phyloP scores from a whole-genome alignment of 345 rosid species.

The Lepidium sativum region DNA sequence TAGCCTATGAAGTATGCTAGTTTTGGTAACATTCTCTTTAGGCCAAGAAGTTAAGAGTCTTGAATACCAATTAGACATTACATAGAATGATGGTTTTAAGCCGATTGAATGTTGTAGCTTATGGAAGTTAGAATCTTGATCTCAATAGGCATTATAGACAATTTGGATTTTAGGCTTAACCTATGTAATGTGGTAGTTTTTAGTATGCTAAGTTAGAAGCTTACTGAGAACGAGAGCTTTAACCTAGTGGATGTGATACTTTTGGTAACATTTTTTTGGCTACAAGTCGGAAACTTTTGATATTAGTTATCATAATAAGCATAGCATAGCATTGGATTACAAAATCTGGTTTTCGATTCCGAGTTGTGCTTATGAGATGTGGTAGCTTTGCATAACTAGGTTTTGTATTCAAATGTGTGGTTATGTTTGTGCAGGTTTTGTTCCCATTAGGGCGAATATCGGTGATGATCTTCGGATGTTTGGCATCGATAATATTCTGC shows the following conservation, averaged over 20 bases:
- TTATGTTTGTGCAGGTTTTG: constrained; percentile 37
- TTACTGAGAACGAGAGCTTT: not conserved
- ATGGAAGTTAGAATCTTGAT: not conserved
- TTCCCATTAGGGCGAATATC: constrained; percentile 58
- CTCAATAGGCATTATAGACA: too few species aligned
- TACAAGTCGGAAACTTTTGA: not conserved
- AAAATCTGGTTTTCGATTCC: not conserved
- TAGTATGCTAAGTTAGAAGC: not conserved
- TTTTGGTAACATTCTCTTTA: not conserved
- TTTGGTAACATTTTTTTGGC: not conserved
- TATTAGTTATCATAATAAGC: not conserved
- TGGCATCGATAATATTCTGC: constrained; percentile 68
- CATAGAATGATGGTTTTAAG: not conserved
- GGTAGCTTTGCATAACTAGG: constrained; percentile 9
- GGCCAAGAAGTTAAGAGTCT: not conserved
- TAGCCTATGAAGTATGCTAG: not conserved
- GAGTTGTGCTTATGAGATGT: not conserved
- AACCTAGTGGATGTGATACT: not conserved
- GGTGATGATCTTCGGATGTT: constrained; percentile 59
- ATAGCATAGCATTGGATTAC: not conserved
- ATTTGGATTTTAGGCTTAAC: not conserved
- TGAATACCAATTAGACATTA: not conserved
- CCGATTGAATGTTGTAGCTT: not conserved
- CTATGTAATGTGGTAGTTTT: not conserved
- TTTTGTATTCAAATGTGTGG: not conserved